These are phyloP conservation scores for Carallia pectinifolia DNA, from an alignment of 345 rosid species.

Conservation along the genomic window DNA sequence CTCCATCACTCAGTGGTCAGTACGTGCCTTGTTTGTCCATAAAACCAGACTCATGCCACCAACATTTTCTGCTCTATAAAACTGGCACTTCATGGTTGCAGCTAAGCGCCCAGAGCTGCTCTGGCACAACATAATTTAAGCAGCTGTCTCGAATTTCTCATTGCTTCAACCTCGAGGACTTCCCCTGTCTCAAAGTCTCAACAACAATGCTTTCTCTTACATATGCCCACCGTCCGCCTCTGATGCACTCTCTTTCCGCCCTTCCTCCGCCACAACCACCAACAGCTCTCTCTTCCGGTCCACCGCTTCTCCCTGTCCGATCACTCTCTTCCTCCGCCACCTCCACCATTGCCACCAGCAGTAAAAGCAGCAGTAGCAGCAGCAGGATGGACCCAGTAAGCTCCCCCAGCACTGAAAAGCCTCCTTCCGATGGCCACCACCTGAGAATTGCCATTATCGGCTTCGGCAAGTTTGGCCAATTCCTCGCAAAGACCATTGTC, in stretches of 20 bases:
- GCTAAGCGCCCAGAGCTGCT: background rate
- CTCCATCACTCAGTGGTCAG: too few species aligned
- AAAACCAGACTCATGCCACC: too few species aligned
- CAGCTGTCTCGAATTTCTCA: too few species aligned
- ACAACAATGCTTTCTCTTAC: background rate
- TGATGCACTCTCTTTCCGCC: background rate
- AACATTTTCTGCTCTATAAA: too few species aligned
- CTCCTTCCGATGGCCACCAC: slow-evolving; percentile 7
- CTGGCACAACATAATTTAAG: background rate
- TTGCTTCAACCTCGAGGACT: too few species aligned
- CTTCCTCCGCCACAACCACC: background rate
- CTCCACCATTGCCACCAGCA: background rate
- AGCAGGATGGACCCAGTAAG: background rate
- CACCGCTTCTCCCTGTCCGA: background rate
- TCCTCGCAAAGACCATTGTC: slow-evolving; percentile 58
- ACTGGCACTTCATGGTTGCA: too few species aligned
- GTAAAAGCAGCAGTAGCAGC: background rate
- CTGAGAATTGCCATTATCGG: slow-evolving; percentile 72
- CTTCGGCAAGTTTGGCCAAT: slow-evolving; percentile 76
- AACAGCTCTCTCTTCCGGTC: background rate
- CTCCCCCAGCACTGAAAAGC: background rate
- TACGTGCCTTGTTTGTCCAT: too few species aligned
- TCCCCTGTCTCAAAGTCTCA: background rate
- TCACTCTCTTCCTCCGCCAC: background rate
- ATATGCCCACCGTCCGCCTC: background rate